Conservation (phyloP, 352 stramenopile genomes). For the Hyaloperonospora brassicae region DNA sequence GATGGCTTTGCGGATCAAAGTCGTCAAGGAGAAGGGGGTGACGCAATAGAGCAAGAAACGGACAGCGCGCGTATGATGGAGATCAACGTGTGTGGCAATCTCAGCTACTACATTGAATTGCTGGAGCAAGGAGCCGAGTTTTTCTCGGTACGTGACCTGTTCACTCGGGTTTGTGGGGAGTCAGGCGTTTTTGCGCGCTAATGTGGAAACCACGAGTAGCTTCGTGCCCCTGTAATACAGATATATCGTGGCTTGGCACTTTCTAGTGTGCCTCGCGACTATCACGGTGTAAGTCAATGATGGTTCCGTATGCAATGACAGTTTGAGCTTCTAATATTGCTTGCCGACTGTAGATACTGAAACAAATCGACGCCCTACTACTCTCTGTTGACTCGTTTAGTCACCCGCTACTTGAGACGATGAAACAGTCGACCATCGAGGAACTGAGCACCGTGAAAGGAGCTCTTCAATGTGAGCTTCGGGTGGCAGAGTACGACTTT, state of each 20-base stretch:
- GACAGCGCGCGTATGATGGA: slow-evolving; percentile 30
- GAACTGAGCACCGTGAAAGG: slow-evolving; percentile 61
- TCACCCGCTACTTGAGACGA: slow-evolving; percentile 56
- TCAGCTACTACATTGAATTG: slow-evolving; percentile 68
- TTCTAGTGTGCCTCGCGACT: slow-evolving; percentile 43
- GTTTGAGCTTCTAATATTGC: slow-evolving; percentile 43
- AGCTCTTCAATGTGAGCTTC: slow-evolving; percentile 58
- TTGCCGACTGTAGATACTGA: slow-evolving; percentile 28
- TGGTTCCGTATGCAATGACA: slow-evolving; percentile 28
- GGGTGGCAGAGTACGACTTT: slow-evolving; percentile 67
- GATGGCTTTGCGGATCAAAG: slow-evolving; percentile 9
- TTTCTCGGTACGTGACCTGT: slow-evolving; percentile 46
- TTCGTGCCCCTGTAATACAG: slow-evolving; percentile 64
- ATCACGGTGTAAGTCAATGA: slow-evolving; percentile 29
- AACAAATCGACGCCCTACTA: slow-evolving; percentile 48
- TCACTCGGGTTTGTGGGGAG: background rate
- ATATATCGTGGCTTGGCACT: slow-evolving; percentile 58
- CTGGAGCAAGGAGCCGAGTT: slow-evolving; percentile 69
- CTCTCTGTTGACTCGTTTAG: slow-evolving; percentile 53
- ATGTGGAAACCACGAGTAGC: slow-evolving; percentile 20
- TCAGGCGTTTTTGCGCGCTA: background rate
- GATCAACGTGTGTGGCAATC: slow-evolving; percentile 40
- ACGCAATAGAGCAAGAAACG: slow-evolving; percentile 9
- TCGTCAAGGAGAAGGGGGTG: slow-evolving; percentile 1
- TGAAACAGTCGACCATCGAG: slow-evolving; percentile 64